Evolutionary conservation across 2,329 filamentous ascomycete species (phyloP).

Genomic region (Nemania abortiva): DNA sequence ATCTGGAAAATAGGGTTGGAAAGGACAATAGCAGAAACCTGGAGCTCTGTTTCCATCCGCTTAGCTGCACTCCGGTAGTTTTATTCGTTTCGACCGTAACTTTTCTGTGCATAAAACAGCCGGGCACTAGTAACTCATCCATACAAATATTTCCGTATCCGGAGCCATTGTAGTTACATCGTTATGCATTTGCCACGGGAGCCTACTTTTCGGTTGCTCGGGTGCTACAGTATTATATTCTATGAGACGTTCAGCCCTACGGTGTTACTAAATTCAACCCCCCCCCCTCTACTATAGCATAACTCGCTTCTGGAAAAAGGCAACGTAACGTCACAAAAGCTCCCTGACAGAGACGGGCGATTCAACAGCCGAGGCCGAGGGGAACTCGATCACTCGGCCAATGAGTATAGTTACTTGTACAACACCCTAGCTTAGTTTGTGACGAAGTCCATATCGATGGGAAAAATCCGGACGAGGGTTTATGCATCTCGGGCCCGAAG

Average conservation of each 20-base stretch:
- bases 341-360: background rate
- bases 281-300: background rate
- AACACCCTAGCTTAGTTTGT: background rate
- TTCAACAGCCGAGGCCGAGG: background rate
- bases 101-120: no score
- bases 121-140: background rate
- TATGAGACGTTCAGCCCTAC: background rate
- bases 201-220: background rate
- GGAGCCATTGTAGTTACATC: conserved; percentile 2
- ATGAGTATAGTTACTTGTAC: background rate
- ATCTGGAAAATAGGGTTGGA: no score
- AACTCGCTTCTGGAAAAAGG: background rate
- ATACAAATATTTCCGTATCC: background rate
- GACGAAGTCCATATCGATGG: background rate
- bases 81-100: no score
- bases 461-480: background rate
- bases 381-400: background rate
- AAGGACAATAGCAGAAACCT: no score
- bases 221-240: background rate
- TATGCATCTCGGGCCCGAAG: conserved; percentile 1
- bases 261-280: background rate
- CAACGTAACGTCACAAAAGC: background rate
- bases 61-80: no score
- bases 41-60: no score
- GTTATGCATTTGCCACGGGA: background rate